Conservation (phyloP, 2,329 filamentous ascomycete species). For the Coniochaeta sp. region DNA sequence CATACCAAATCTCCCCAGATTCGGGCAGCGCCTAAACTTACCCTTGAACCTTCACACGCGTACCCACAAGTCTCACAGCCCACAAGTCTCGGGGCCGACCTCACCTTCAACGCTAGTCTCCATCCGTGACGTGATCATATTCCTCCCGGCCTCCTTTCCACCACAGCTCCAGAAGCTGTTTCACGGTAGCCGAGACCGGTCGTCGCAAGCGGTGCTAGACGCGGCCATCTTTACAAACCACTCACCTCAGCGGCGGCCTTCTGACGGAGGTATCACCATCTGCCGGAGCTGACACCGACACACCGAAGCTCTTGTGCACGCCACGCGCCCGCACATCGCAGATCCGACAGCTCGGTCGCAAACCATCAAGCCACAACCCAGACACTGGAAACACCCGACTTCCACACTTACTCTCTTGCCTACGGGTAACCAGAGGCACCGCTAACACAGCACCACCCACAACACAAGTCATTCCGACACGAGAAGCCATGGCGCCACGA, state of each 20-base stretch:
- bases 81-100: no score
- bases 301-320: background rate
- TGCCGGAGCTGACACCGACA: no score
- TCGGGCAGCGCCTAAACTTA: background rate
- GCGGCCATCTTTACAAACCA: background rate
- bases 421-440: background rate
- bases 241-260: background rate
- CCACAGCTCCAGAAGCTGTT: background rate
- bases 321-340: background rate
- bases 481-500: slow-evolving; percentile 27
- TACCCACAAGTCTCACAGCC: background rate
- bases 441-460: background rate
- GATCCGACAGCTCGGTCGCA: background rate
- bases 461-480: background rate
- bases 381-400: background rate
- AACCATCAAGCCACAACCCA: background rate
- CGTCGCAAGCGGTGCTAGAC: background rate
- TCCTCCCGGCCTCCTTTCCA: background rate
- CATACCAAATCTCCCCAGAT: no score
- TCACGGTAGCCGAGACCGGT: background rate
- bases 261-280: background rate
- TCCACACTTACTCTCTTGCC: background rate
- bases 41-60: background rate
- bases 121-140: background rate
- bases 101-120: background rate